phyloP scores from a whole-genome alignment of 768 basidiomycete species.

The Crassisporium funariophilum region DNA sequence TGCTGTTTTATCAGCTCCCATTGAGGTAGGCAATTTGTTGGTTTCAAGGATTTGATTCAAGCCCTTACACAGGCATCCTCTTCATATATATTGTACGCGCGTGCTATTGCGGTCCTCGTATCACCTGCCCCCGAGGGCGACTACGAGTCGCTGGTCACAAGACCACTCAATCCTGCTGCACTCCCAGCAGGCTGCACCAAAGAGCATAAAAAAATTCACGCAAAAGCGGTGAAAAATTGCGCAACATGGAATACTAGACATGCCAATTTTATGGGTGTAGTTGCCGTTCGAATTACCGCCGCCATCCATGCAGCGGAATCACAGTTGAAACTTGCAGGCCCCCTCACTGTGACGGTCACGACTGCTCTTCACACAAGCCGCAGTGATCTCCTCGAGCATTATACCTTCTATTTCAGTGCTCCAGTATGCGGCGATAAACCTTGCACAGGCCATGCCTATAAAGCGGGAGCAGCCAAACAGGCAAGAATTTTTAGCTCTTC shows the following conservation, averaged over 20 bases:
- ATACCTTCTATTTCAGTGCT: not conserved
- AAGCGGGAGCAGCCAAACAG: not conserved
- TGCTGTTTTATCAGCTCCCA: not conserved
- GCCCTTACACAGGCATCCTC: not conserved
- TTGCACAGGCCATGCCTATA: not conserved
- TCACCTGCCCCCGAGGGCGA: not conserved
- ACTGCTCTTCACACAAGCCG: not conserved
- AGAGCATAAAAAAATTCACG: not conserved
- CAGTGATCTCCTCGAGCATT: not conserved
- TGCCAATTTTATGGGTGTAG: not conserved
- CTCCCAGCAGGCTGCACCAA: not conserved
- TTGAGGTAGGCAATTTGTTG: not conserved
- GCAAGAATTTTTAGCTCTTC: not conserved
- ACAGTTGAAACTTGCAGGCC: not conserved
- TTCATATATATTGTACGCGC: not conserved
- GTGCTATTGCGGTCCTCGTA: not conserved
- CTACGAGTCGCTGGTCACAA: not conserved
- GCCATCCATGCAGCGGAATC: not conserved
- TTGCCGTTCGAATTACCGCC: not conserved
- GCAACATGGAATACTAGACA: not conserved
- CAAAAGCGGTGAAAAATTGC: not conserved
- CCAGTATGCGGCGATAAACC: not conserved
- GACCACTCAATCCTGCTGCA: not conserved
- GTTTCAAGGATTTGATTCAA: not conserved
- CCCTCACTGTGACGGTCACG: not conserved